A percentile compares a stretch with the other conserved stretches of the same genome.
Evolutionary conservation across 306 rosid species (phyloP).

Genomic region (Styphnolobium japonicum): DNA sequence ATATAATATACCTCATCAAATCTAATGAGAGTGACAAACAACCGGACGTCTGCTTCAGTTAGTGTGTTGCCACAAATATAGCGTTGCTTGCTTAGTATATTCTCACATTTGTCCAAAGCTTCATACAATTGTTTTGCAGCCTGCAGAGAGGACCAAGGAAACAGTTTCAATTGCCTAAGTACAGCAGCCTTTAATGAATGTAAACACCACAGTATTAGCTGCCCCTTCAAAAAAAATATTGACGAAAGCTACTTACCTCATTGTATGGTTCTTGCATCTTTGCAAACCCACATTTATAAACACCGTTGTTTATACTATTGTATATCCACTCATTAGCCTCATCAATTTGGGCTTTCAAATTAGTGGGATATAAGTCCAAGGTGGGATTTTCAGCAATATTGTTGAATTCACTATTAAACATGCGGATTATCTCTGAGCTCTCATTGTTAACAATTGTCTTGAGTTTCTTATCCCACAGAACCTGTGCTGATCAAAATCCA

Average conservation of each 20-base stretch:
- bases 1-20: conserved; percentile 80
- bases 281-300: conserved; percentile 91
- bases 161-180: neutral
- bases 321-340: conserved; percentile 75
- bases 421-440: conserved; percentile 91
- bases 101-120: conserved; percentile 83
- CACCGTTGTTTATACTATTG: conserved; percentile 71
- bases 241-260: conserved; percentile 42
- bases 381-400: conserved; percentile 64
- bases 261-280: conserved; percentile 77
- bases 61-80: conserved; percentile 75
- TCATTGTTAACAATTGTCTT: conserved; percentile 87
- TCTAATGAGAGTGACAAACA: conserved; percentile 92
- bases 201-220: neutral
- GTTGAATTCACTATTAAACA: conserved; percentile 84
- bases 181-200: neutral
- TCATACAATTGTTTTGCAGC: conserved; percentile 67
- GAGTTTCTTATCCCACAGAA: conserved; percentile 92
- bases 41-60: conserved; percentile 85
- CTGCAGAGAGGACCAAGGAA: conserved; percentile 43
- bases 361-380: conserved; percentile 75
- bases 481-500: conserved; percentile 46
- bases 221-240: neutral
- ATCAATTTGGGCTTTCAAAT: conserved; percentile 66
- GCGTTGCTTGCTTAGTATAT: conserved; percentile 75